These are phyloP conservation scores for Eucalyptus paniculata DNA, from an alignment of 345 rosid species.

Conservation along the genomic window DNA sequence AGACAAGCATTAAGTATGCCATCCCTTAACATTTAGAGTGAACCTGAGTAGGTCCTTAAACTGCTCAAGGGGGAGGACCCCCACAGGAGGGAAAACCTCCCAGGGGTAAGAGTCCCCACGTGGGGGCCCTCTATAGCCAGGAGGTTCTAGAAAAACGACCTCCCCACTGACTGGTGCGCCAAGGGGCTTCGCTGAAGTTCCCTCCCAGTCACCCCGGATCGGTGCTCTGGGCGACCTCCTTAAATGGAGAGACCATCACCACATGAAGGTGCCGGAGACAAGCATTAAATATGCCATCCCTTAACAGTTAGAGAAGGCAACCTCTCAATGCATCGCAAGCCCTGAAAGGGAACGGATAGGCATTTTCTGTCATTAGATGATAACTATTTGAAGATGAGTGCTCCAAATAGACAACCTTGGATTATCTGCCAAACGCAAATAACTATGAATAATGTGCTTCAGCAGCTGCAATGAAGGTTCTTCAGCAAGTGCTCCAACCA, in stretches of 20 bases:
- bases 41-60: too few relatives aligned
- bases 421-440: constrained; percentile 79
- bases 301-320: constrained; percentile 78
- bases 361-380: neutral
- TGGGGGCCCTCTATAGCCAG: too few relatives aligned
- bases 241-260: too few relatives aligned
- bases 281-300: constrained; percentile 69
- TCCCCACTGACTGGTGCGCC: too few relatives aligned
- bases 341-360: constrained; percentile 20
- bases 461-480: constrained; percentile 68
- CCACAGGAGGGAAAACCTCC: too few relatives aligned
- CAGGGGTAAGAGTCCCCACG: too few relatives aligned
- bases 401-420: constrained; percentile 44
- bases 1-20: constrained; percentile 70
- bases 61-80: too few relatives aligned
- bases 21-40: constrained; percentile 5
- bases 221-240: too few relatives aligned
- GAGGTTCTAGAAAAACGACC: too few relatives aligned
- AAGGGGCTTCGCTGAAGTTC: too few relatives aligned
- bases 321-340: constrained; percentile 82
- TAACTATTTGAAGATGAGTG: neutral
- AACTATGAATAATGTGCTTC: constrained; percentile 87
- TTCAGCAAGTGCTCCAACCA: constrained; percentile 93
- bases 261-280: constrained; percentile 17
- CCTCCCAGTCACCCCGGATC: too few relatives aligned